Percentiles rank a stretch among this genome's conserved stretches.
Evolutionary conservation across 176 grass and related monocot species (phyloP).

Genomic region (Panicum miliaceum): DNA sequence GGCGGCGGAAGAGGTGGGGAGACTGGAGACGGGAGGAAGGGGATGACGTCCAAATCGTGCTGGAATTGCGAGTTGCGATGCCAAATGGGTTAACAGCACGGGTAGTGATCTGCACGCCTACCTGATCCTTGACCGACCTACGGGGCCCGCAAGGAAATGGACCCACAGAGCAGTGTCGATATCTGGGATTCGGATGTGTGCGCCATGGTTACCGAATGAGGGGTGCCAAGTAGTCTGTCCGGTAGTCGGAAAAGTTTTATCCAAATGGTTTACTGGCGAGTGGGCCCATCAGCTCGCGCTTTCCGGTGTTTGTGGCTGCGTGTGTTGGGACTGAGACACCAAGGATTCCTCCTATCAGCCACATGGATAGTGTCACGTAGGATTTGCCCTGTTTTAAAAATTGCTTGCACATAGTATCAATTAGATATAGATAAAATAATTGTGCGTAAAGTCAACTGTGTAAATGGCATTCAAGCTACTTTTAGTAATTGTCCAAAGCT

Average conservation of each 20-base stretch:
- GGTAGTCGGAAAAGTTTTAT: neutral
- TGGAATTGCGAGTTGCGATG: neutral
- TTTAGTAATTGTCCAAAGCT: no score
- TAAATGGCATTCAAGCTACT: no score
- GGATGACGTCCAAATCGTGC: constrained; percentile 28
- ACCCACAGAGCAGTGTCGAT: neutral
- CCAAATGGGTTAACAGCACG: neutral
- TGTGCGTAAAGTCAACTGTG: no score
- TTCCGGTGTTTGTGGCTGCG: neutral
- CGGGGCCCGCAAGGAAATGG: neutral
- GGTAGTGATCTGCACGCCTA: neutral
- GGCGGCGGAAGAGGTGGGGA: neutral
- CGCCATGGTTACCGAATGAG: neutral
- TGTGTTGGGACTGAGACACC: neutral
- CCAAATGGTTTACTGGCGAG: constrained; percentile 5
- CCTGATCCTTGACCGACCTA: neutral
- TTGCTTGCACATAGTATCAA: no score
- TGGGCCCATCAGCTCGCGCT: neutral
- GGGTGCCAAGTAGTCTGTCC: neutral
- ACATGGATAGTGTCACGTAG: neutral
- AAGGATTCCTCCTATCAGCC: neutral
- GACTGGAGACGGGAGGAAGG: neutral
- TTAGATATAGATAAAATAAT: no score
- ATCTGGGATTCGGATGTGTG: neutral
- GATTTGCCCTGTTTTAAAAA: neutral